Evolutionary conservation across 352 stramenopile species (phyloP).

Genomic region (Phytophthora vignae): DNA sequence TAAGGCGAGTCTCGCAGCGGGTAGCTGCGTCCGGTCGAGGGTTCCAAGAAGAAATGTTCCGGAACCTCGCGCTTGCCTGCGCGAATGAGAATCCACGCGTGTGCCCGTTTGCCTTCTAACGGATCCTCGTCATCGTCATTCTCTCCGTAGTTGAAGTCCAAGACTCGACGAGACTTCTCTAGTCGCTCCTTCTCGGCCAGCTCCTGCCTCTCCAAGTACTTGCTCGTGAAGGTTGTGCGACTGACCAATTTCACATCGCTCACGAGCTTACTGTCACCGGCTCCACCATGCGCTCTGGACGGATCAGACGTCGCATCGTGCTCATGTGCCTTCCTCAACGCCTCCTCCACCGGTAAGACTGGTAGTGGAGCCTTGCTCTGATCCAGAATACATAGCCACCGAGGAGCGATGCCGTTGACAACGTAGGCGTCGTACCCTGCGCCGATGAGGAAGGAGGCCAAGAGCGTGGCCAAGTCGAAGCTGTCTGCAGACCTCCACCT

Average conservation of each 20-base stretch:
- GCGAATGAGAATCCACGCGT: constrained; percentile 94
- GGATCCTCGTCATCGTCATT: constrained; percentile 79
- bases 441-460: constrained; percentile 93
- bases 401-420: constrained; percentile 88
- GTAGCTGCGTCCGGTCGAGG: constrained; percentile 92
- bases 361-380: constrained; percentile 84
- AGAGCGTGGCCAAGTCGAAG: constrained; percentile 92
- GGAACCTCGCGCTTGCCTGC: constrained; percentile 89
- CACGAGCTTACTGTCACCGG: constrained; percentile 21
- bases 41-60: constrained; percentile 92
- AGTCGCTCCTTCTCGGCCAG: constrained; percentile 51
- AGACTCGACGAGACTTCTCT: constrained; percentile 44
- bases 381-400: constrained; percentile 93
- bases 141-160: constrained; percentile 65
- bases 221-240: constrained; percentile 73
- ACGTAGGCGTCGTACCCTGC: constrained; percentile 96
- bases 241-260: constrained; percentile 52
- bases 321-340: constrained; percentile 51
- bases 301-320: constrained; percentile 28
- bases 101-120: constrained; percentile 74
- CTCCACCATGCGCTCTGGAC: constrained; percentile 4
- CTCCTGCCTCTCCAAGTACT: constrained; percentile 69
- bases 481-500: constrained; percentile 90
- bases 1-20: constrained; percentile 86
- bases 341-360: constrained; percentile 60